phyloP scores from a whole-genome alignment of 1,139 yeast species.

The Scheffersomyces quercinus region DNA sequence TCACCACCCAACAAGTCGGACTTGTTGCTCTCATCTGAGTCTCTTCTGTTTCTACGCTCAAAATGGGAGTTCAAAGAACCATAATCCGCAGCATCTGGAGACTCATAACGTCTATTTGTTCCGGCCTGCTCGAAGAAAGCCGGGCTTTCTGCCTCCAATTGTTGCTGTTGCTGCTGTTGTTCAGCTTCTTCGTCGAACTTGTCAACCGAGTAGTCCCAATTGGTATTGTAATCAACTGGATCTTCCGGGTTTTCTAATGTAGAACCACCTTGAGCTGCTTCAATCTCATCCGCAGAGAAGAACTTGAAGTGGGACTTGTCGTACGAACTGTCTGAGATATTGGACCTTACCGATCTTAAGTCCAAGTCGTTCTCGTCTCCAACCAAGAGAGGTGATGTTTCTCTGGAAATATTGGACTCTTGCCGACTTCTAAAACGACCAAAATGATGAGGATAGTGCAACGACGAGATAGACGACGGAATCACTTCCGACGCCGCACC shows the following conservation, averaged over 20 bases:
- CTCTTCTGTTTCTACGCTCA: constrained; percentile 32
- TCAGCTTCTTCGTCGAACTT: constrained; percentile 43
- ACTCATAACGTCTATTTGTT: background rate
- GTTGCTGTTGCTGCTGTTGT: constrained; percentile 15
- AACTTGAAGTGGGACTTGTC: constrained; percentile 62
- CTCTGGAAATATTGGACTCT: constrained; percentile 28
- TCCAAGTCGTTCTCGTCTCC: constrained; percentile 26
- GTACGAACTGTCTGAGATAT: constrained; percentile 27
- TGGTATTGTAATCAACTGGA: constrained; percentile 63
- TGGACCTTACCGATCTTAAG: constrained; percentile 29
- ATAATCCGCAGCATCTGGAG: constrained; percentile 24
- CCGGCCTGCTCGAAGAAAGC: background rate
- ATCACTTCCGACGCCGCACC: constrained; percentile 90
- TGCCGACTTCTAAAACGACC: constrained; percentile 30
- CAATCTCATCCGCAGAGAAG: constrained; percentile 81
- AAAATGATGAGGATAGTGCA: constrained; percentile 70
- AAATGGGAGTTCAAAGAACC: constrained; percentile 35
- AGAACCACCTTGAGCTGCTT: constrained; percentile 84
- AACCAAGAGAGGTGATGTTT: constrained; percentile 39
- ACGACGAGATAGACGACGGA: constrained; percentile 86
- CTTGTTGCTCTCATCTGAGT: constrained; percentile 26
- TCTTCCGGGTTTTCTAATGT: constrained; percentile 63
- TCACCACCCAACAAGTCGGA: constrained; percentile 14
- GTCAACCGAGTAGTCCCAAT: constrained; percentile 61
- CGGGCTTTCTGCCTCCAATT: background rate